Base-by-base conservation (phyloP, 129 eudicot genomes). In the Flaveria bidentis region DNA sequence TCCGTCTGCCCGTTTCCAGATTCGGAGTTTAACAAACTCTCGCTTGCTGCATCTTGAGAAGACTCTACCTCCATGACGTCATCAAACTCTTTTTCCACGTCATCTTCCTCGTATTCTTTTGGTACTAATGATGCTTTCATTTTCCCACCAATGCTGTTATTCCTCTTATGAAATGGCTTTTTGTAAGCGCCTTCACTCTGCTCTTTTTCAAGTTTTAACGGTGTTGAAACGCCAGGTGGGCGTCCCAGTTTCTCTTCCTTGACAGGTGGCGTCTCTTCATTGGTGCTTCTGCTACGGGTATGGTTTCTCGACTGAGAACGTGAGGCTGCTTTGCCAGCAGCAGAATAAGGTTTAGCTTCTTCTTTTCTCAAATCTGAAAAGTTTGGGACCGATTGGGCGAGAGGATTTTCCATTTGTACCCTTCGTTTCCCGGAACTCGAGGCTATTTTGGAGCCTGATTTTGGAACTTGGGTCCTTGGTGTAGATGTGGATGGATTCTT, bases 281-380 rank as follows among this genome's bases (percentile, higher is more conserved):
- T 85, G 33, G 72, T 85, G 67, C 97, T 89, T 81, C 87, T 87
- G 81, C 90, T 91, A 71, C 96, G 97, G 61, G 86, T 44, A 79
- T 89, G 83, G 78, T 77, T 95, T 84, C 97, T 87, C 50, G 51
- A 52, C 74, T 88, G 97, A 62, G 87, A 74, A 42, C 97, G 94
- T 10, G 76, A 47, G 51, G 81, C 76, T 71, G 78, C 77, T 82
- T 87, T 91, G 70, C 90, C 82, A 67, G 65, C 71, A 80, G 86
- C 92, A 70, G 93, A 83, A 73, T 76, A 91, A 26, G 96, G 97
- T 74, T 91, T 95, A 2, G 97, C 83, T 73, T 89, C 90, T 72
- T 95, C 99, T 83, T 95, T 95, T 79, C 99, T 82, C 30, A 95
- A 68, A 73, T 91, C 99, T 47, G 92, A 85, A 60, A 95, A 91